Evolutionary conservation across 2,329 filamentous ascomycete genomes (phyloP).

Genomic region (Exophiala sideris): DNA sequence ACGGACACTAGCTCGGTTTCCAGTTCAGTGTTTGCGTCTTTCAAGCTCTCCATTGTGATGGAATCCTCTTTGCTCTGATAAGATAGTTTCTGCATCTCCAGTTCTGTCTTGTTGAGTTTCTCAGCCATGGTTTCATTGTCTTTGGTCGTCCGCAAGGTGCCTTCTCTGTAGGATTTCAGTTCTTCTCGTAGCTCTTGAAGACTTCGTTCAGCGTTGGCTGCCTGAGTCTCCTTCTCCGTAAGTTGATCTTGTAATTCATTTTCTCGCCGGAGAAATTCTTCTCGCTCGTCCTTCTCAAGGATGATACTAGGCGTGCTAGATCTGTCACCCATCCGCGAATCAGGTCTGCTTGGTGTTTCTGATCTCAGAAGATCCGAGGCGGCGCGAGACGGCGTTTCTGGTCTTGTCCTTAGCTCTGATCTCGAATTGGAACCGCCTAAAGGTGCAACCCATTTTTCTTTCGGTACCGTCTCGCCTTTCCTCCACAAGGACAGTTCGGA

Average conservation of each 20-base stretch:
- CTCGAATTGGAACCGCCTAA: constrained; percentile 44
- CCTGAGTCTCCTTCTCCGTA: constrained; percentile 82
- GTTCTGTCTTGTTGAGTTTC: constrained; percentile 88
- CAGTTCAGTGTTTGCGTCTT: constrained; percentile 91
- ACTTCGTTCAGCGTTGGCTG: constrained; percentile 74
- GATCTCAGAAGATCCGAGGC: constrained; percentile 49
- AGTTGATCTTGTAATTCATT: constrained; percentile 97
- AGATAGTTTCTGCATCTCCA: constrained; percentile 91
- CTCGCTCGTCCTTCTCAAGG: constrained; percentile 92
- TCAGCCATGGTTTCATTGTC: constrained; percentile 83
- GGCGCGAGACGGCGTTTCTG: constrained; percentile 58
- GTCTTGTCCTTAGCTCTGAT: constrained; percentile 42
- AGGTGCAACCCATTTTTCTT: constrained; percentile 78
- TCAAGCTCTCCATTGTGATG: constrained; percentile 96
- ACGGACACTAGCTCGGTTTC: constrained; percentile 89
- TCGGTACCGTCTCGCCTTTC: constrained; percentile 80
- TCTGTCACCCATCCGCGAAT: constrained; percentile 71
- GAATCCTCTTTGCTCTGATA: constrained; percentile 96
- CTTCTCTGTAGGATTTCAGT: constrained; percentile 77
- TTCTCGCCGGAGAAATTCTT: constrained; percentile 90
- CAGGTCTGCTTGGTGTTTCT: constrained; percentile 55
- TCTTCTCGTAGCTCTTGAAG: constrained; percentile 84
- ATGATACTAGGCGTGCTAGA: constrained; percentile 82
- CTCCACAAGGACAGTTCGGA: constrained; percentile 85
- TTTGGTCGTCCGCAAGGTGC: constrained; percentile 75